A percentile compares a stretch with the other conserved stretches of the same genome.
Evolutionary conservation across 495 filamentous ascomycete genomes (phyloP).

Genomic region (Xylaria scruposa): DNA sequence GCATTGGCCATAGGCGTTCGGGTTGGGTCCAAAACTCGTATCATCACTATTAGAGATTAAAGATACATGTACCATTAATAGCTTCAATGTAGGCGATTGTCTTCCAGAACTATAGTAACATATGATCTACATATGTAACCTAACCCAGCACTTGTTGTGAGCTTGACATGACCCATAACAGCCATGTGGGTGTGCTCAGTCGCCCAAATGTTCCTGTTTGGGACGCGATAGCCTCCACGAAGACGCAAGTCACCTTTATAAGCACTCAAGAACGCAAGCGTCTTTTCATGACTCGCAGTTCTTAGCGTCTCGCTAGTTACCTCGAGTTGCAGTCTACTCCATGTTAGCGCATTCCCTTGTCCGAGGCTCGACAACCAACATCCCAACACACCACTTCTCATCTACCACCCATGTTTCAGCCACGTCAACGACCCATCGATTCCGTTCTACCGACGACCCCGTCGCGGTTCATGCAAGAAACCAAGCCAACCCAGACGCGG

Average conservation of each 20-base stretch:
- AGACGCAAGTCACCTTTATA: not conserved
- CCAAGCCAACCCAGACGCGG: not conserved
- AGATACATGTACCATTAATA: constrained; percentile 3
- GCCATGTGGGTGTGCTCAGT: not conserved
- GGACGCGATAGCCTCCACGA: not conserved
- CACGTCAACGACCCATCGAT: not conserved
- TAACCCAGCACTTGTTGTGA: not conserved
- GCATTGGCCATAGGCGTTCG: not conserved
- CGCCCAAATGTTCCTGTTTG: not conserved
- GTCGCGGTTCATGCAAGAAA: constrained; percentile 5
- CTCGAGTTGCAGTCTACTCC: not conserved
- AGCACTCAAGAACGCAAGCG: not conserved
- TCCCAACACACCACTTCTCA: not conserved
- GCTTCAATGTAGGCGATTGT: not conserved
- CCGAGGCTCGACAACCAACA: not conserved
- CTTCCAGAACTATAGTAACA: not conserved
- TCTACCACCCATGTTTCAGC: not conserved
- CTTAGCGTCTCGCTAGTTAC: constrained; percentile 13
- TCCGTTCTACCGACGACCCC: not conserved
- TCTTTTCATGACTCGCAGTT: not conserved
- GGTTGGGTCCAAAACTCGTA: not conserved
- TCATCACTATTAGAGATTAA: not conserved
- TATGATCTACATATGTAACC: not conserved
- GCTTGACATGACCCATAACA: not conserved
- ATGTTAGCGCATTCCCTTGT: not conserved